Conservation (phyloP, 108 stramenopile species). For the Parietichytrium sp. region DNA sequence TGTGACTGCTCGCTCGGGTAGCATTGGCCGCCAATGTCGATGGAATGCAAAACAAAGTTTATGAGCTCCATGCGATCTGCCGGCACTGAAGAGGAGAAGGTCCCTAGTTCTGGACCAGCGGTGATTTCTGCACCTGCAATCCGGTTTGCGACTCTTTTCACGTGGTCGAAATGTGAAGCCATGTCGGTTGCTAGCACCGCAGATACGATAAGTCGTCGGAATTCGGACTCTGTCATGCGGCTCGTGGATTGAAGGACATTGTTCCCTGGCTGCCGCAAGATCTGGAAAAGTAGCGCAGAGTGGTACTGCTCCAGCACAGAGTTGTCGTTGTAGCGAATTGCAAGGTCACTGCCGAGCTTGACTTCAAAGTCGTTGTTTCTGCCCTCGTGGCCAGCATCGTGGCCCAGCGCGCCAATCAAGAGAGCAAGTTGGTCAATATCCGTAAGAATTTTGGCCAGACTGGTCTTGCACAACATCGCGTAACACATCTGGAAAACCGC, state of each 20-base stretch:
- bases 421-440: constrained; percentile 48
- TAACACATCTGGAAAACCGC: constrained; percentile 59
- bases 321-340: constrained; percentile 67
- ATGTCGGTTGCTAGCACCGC: constrained; percentile 57
- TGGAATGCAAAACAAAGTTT: constrained; percentile 49
- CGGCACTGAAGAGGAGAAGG: not conserved
- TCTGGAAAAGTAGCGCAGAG: constrained; percentile 57
- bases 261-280: constrained; percentile 43
- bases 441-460: too few relatives aligned
- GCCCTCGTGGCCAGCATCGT: constrained; percentile 73
- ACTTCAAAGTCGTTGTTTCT: constrained; percentile 66
- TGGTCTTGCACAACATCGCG: too few relatives aligned
- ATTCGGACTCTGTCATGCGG: not conserved
- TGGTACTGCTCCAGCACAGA: constrained; percentile 70
- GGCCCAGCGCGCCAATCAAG: constrained; percentile 57
- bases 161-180: constrained; percentile 41
- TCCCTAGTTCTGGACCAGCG: not conserved
- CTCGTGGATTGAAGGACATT: not conserved
- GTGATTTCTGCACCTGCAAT: not conserved
- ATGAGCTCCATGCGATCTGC: constrained; percentile 44
- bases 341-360: constrained; percentile 56
- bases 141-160: not conserved
- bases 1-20: constrained; percentile 53
- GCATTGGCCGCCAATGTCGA: constrained; percentile 57
- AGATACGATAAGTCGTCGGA: constrained; percentile 45